Conservation (phyloP, 805 yeast species). For the Hyphopichia homilentoma region DNA sequence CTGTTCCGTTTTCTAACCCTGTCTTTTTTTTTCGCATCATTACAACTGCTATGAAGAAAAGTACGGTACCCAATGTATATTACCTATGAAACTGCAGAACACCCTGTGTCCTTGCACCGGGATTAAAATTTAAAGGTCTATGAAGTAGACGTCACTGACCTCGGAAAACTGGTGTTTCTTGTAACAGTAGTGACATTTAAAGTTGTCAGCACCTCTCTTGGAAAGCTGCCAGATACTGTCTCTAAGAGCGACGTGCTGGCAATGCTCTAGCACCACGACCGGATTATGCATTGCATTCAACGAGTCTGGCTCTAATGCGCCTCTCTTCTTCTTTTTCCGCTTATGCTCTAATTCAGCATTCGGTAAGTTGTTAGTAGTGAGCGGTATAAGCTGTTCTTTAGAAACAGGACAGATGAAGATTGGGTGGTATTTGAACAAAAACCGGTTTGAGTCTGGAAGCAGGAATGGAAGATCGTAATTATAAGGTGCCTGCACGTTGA, state of each 20-base stretch:
- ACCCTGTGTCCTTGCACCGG: too few species aligned
- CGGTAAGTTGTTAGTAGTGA: constrained; percentile 15
- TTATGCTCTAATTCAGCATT: constrained; percentile 10
- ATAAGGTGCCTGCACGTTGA: constrained; percentile 16
- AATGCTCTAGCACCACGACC: constrained; percentile 38
- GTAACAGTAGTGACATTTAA: constrained; percentile 45
- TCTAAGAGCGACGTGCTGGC: constrained; percentile 39
- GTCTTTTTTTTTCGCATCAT: too few species aligned
- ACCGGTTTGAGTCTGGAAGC: constrained; percentile 35
- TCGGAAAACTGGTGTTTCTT: constrained; percentile 39
- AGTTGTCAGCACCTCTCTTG: constrained; percentile 34
- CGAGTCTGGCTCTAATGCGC: constrained; percentile 4
- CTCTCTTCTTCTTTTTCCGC: constrained; percentile 12
- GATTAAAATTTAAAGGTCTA: constrained; percentile 26
- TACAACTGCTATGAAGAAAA: too few species aligned
- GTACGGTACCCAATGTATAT: too few species aligned
- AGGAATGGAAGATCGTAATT: constrained; percentile 38
- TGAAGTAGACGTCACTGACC: constrained; percentile 38
- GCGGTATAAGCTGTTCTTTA: constrained; percentile 39
- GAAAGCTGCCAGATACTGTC: constrained; percentile 41
- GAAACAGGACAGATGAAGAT: constrained; percentile 45
- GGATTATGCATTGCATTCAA: constrained; percentile 20
- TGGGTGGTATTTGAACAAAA: constrained; percentile 40
- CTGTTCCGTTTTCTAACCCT: too few species aligned
- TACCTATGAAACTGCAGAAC: too few species aligned